Percentiles rank a stretch among this genome's conserved stretches.
Conservation (phyloP, 2,329 filamentous ascomycete species). For the Elsinoe ampelina region DNA sequence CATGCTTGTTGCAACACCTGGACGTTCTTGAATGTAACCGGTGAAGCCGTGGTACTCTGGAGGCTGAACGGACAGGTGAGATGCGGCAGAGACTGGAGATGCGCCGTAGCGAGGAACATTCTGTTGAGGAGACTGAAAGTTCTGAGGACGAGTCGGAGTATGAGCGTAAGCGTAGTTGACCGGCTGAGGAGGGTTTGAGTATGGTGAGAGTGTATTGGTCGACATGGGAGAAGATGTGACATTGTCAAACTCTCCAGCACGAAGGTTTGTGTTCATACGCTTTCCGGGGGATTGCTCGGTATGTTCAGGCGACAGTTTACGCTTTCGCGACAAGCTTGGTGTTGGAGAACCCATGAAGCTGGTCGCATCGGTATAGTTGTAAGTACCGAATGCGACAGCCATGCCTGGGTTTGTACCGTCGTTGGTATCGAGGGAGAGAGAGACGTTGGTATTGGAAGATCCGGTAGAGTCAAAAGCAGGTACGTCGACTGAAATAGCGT, state of each 20-base stretch:
- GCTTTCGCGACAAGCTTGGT: conserved; percentile 41
- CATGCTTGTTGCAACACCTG: conserved; percentile 30
- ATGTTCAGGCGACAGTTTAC: conserved; percentile 44
- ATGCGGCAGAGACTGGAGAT: conserved; percentile 5
- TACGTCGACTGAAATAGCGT: conserved; percentile 62
- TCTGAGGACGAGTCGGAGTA: conserved; percentile 31
- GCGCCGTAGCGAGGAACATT: conserved; percentile 14
- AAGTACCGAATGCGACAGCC: conserved; percentile 48
- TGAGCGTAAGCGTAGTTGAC: conserved; percentile 23
- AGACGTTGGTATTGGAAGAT: conserved; percentile 46
- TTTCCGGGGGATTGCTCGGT: conserved; percentile 32
- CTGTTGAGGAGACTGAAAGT: conserved; percentile 19
- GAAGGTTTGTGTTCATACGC: conserved; percentile 26
- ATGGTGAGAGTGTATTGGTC: conserved; percentile 14
- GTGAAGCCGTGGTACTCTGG: conserved; percentile 32
- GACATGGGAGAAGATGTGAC: conserved; percentile 16
- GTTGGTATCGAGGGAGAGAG: conserved; percentile 52
- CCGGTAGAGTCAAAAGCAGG: conserved; percentile 55
- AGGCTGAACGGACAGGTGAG: conserved; percentile 13
- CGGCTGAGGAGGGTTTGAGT: conserved; percentile 15
- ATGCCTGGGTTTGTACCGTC: conserved; percentile 30
- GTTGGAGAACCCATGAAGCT: conserved; percentile 29
- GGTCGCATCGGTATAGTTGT: conserved; percentile 47
- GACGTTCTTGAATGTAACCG: conserved; percentile 34
- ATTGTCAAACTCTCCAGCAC: conserved; percentile 21